Conservation (phyloP, 2,329 filamentous ascomycete species). For the Diaporthe australafricana region DNA sequence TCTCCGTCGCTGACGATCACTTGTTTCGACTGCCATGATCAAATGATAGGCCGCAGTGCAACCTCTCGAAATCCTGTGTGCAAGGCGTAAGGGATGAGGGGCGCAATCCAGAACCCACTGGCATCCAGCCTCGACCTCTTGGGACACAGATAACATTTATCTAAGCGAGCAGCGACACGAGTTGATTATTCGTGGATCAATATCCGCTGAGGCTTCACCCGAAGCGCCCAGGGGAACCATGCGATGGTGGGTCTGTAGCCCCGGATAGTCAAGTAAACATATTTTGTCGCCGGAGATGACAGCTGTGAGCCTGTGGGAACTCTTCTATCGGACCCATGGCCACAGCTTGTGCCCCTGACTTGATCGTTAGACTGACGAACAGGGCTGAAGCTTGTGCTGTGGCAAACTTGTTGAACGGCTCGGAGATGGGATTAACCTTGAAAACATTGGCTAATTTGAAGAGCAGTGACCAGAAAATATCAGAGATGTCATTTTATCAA, state of each 20-base stretch:
- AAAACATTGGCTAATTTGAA: background rate
- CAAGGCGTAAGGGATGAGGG: too few species aligned
- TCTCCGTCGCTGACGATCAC: too few species aligned
- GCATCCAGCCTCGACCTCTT: background rate
- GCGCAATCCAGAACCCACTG: too few species aligned
- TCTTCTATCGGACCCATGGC: background rate
- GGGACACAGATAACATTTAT: background rate
- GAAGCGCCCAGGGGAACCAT: background rate
- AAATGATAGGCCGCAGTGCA: too few species aligned
- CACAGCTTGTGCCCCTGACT: background rate
- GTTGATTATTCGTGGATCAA: background rate
- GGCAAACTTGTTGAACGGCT: background rate
- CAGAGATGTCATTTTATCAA: too few species aligned
- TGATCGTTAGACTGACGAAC: background rate
- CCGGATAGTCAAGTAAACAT: background rate
- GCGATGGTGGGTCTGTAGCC: background rate
- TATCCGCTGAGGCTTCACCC: background rate
- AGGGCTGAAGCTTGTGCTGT: background rate
- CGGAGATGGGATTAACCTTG: background rate
- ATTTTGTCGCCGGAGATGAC: background rate
- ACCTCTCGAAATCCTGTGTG: too few species aligned
- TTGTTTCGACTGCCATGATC: too few species aligned
- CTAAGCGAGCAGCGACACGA: background rate
- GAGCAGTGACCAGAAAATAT: background rate
- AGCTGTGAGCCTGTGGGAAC: background rate